Evolutionary conservation across 2,329 filamentous ascomycete genomes (phyloP).

Genomic region (Phyllosticta citriasiana): DNA sequence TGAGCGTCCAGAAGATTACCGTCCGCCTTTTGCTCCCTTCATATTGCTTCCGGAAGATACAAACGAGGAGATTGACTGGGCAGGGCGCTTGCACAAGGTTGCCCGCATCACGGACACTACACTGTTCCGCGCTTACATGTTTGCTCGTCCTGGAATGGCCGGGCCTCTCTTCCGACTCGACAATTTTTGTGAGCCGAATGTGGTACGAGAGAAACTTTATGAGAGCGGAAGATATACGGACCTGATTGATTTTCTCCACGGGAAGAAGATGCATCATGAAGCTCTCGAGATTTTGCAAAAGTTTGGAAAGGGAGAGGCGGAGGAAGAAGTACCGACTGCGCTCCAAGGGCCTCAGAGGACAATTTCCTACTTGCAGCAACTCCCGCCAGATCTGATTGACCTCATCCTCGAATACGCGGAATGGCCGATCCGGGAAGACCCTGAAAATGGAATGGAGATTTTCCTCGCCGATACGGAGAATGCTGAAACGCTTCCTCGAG

Average conservation of each 20-base stretch:
- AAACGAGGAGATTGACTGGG: conserved; percentile 46
- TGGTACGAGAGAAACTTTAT: conserved; percentile 86
- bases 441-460: conserved; percentile 76
- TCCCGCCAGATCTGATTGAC: conserved; percentile 80
- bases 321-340: conserved; percentile 36
- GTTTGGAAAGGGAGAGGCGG: conserved; percentile 55
- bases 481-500: conserved; percentile 75
- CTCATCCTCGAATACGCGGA: conserved; percentile 83
- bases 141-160: conserved; percentile 72
- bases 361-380: conserved; percentile 77
- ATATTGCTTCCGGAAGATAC: conserved; percentile 22
- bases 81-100: conserved; percentile 61
- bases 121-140: conserved; percentile 92
- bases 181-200: conserved; percentile 93
- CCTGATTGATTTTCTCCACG: conserved; percentile 93
- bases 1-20: conserved; percentile 25
- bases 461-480: conserved; percentile 93
- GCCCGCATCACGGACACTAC: conserved; percentile 88
- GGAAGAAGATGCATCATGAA: conserved; percentile 83
- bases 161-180: conserved; percentile 87
- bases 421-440: conserved; percentile 69
- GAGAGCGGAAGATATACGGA: conserved; percentile 85
- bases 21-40: conserved; percentile 34
- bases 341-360: conserved; percentile 77
- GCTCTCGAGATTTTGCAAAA: conserved; percentile 72